A percentile compares a stretch with the other conserved stretches of the same genome.
Evolutionary conservation across 345 rosid species (phyloP).

Genomic region (Gossypium sturtianum): DNA sequence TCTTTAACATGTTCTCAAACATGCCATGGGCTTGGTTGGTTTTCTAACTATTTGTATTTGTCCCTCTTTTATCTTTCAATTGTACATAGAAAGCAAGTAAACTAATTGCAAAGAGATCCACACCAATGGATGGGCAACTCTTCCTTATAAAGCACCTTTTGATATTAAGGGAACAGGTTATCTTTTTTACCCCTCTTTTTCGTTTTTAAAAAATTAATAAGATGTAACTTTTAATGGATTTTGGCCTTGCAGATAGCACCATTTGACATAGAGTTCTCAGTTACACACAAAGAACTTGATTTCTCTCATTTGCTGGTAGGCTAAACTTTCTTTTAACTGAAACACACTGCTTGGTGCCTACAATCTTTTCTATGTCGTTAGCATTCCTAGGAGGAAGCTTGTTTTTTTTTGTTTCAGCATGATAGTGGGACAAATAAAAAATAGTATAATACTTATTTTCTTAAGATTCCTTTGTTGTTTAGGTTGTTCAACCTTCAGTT

Average conservation of each 20-base stretch:
- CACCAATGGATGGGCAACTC: slow-evolving; percentile 90
- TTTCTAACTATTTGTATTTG: slow-evolving; percentile 3
- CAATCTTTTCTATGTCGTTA: background rate
- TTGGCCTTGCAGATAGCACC: slow-evolving; percentile 71
- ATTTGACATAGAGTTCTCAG: slow-evolving; percentile 92
- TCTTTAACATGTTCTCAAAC: slow-evolving; percentile 5
- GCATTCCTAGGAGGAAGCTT: background rate
- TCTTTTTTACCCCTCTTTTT: slow-evolving; percentile 12
- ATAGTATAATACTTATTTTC: background rate
- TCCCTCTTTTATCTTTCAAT: slow-evolving; percentile 7
- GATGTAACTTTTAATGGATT: slow-evolving; percentile 9
- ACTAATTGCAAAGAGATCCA: slow-evolving; percentile 67
- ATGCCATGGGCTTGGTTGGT: background rate
- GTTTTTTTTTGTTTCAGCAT: background rate
- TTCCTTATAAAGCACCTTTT: slow-evolving; percentile 91
- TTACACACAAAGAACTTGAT: slow-evolving; percentile 96
- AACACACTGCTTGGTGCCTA: background rate
- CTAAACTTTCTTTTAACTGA: background rate
- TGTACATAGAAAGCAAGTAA: slow-evolving; percentile 81
- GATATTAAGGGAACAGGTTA: slow-evolving; percentile 91
- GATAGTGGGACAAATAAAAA: background rate
- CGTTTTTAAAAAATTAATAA: background rate
- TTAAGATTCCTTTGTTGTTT: background rate
- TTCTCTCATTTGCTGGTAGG: slow-evolving; percentile 88
- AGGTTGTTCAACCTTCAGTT: slow-evolving; percentile 9